These are phyloP conservation scores for Helotiales sp. DNA, from an alignment of 2,329 filamentous ascomycete species.

Conservation along the genomic window DNA sequence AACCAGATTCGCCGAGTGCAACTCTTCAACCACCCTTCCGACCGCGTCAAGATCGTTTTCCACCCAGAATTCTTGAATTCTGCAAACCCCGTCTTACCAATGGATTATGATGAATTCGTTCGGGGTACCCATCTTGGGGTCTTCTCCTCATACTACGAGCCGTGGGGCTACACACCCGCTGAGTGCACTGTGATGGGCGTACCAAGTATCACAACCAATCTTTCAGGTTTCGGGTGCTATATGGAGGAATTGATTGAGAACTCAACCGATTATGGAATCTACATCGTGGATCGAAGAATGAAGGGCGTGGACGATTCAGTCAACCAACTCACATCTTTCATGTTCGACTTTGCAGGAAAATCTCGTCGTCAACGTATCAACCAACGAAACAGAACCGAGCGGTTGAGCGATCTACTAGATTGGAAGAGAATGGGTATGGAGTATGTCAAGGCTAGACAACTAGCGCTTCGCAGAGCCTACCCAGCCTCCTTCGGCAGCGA, in stretches of 20 bases:
- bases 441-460: conserved; percentile 94
- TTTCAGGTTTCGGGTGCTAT: conserved; percentile 97
- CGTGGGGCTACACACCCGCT: conserved; percentile 97
- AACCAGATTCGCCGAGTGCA: conserved; percentile 96
- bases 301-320: conserved; percentile 98
- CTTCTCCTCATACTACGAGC: conserved; percentile 98
- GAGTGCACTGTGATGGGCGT: conserved; percentile 99
- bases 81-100: conserved; percentile 87
- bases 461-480: conserved; percentile 89
- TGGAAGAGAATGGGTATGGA: conserved; percentile 99
- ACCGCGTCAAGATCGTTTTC: conserved; percentile 97
- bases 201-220: conserved; percentile 95
- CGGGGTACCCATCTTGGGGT: conserved; percentile 94
- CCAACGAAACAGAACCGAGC: conserved; percentile 94
- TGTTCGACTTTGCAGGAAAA: conserved; percentile 94
- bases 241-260: conserved; percentile 99
- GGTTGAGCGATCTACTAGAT: conserved; percentile 90
- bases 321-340: conserved; percentile 87
- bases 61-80: conserved; percentile 98
- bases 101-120: conserved; percentile 99
- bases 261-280: conserved; percentile 96
- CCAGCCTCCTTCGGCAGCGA: conserved; percentile 79
- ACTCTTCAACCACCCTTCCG: conserved; percentile 92
- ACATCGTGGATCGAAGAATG: conserved; percentile 92
- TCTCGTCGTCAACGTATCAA: conserved; percentile 97